Percentiles rank a stretch among this genome's conserved stretches.
Conservation (phyloP, 169 alveolate genomes). For the Theileria sp. region DNA sequence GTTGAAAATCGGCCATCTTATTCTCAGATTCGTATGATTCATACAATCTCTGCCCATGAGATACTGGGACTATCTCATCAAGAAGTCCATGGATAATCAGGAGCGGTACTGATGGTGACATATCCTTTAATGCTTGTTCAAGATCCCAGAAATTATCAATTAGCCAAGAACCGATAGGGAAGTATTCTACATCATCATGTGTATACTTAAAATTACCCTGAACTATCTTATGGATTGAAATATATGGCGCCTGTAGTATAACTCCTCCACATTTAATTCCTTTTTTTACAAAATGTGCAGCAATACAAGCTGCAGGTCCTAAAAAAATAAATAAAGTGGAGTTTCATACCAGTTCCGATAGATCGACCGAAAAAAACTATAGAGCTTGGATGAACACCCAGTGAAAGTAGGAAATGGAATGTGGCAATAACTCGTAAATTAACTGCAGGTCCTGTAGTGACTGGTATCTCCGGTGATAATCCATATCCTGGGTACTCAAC, state of each 20-base stretch:
- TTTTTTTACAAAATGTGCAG: constrained; percentile 65
- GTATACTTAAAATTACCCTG: constrained; percentile 60
- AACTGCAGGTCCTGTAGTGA: constrained; percentile 69
- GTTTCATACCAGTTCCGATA: constrained; percentile 77
- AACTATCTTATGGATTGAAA: constrained; percentile 76
- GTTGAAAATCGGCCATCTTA: constrained; percentile 72
- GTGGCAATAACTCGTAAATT: constrained; percentile 80
- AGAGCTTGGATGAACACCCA: constrained; percentile 70
- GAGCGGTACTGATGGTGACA: constrained; percentile 71
- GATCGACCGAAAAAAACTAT: constrained; percentile 81
- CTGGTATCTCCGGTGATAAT: constrained; percentile 61
- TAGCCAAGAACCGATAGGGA: constrained; percentile 72
- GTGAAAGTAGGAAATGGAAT: constrained; percentile 72
- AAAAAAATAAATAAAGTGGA: not conserved
- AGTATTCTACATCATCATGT: constrained; percentile 54
- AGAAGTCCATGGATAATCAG: constrained; percentile 78
- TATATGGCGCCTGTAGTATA: constrained; percentile 81
- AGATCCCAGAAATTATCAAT: constrained; percentile 72
- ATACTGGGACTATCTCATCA: constrained; percentile 79
- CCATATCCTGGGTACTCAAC: constrained; percentile 84
- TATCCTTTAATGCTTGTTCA: constrained; percentile 48
- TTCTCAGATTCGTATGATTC: constrained; percentile 65
- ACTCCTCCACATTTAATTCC: constrained; percentile 79
- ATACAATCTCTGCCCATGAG: constrained; percentile 78
- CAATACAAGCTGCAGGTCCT: constrained; percentile 81